Conservation (phyloP, 305 asterid species). For the Fraxinus platypoda region DNA sequence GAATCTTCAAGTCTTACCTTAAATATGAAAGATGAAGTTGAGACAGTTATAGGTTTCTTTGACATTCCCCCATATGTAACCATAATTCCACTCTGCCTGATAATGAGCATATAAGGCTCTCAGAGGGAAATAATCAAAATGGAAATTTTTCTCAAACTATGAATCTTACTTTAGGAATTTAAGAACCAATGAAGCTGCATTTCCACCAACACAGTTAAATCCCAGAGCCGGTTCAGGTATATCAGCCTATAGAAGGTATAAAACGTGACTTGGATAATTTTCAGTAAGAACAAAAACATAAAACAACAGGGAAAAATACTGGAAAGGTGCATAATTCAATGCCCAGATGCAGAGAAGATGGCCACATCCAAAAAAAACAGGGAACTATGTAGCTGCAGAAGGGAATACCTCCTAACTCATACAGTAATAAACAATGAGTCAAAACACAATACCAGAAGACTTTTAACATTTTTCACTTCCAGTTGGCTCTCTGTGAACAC, state of each 20-base stretch:
- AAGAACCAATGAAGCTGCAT: slow-evolving; percentile 81
- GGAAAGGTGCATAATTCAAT: neutral
- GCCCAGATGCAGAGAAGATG: neutral
- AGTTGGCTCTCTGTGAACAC: slow-evolving; percentile 84
- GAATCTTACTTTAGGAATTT: slow-evolving; percentile 71
- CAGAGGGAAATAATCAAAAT: slow-evolving; percentile 15
- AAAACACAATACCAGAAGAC: slow-evolving; percentile 61
- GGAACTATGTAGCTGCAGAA: slow-evolving; percentile 8
- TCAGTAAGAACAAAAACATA: slow-evolving; percentile 16
- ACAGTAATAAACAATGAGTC: slow-evolving; percentile 11
- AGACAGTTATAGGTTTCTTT: slow-evolving; percentile 77
- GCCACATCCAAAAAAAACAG: neutral
- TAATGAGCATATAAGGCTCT: slow-evolving; percentile 8
- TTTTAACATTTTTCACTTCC: slow-evolving; percentile 69
- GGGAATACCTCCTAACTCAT: slow-evolving; percentile 7
- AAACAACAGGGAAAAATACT: neutral
- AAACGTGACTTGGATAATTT: neutral
- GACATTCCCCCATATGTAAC: slow-evolving; percentile 99
- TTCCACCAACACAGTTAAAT: slow-evolving; percentile 94
- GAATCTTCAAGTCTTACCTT: slow-evolving; percentile 46
- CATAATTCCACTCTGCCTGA: slow-evolving; percentile 90
- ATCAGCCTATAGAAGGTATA: slow-evolving; percentile 47
- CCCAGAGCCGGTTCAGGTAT: slow-evolving; percentile 81
- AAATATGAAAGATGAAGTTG: slow-evolving; percentile 82
- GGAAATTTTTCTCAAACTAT: slow-evolving; percentile 5